Percentiles rank a stretch among this genome's conserved stretches.
phyloP scores from a whole-genome alignment of 495 filamentous ascomycete species.

The Penicillium coffeae region DNA sequence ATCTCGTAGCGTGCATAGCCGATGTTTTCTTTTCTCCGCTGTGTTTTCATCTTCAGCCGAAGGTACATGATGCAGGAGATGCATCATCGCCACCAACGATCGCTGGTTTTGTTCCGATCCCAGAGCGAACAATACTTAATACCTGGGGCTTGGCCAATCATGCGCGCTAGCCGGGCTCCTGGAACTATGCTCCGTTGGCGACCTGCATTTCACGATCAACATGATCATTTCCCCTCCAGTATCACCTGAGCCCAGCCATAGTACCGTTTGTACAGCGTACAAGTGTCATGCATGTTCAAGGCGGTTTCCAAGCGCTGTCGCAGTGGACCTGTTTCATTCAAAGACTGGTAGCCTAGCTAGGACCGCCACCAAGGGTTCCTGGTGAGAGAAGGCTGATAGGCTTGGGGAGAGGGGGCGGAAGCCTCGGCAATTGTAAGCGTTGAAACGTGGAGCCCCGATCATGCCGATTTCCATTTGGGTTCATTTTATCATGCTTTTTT shows the following conservation, averaged over 20 bases:
- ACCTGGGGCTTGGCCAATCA: conserved; percentile 8
- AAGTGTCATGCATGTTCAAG: neutral
- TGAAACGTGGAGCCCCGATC: conserved; percentile 17
- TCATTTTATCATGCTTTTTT: neutral
- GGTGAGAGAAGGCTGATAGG: too few relatives aligned
- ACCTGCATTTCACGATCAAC: conserved; percentile 12
- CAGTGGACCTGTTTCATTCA: conserved; percentile 27
- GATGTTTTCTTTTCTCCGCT: conserved; percentile 19
- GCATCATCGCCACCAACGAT: conserved; percentile 27
- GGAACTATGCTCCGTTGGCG: conserved; percentile 18
- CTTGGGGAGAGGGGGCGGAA: conserved; percentile 16
- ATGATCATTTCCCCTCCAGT: conserved; percentile 12
- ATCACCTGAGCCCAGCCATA: conserved; percentile 17
- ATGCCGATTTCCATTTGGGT: neutral
- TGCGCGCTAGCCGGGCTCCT: too few relatives aligned
- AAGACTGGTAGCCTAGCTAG: conserved; percentile 9
- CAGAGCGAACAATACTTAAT: neutral
- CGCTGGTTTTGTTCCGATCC: conserved; percentile 18
- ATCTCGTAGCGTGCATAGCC: conserved; percentile 23
- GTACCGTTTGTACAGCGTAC: neutral
- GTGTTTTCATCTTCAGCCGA: conserved; percentile 17
- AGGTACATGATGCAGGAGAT: conserved; percentile 32
- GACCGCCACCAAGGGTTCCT: conserved; percentile 8
- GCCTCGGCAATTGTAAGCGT: conserved; percentile 24
- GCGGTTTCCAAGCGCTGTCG: neutral